These are phyloP conservation scores for Reticulascus tulasneorum DNA, from an alignment of 2,329 filamentous ascomycete genomes.

Conservation along the genomic window DNA sequence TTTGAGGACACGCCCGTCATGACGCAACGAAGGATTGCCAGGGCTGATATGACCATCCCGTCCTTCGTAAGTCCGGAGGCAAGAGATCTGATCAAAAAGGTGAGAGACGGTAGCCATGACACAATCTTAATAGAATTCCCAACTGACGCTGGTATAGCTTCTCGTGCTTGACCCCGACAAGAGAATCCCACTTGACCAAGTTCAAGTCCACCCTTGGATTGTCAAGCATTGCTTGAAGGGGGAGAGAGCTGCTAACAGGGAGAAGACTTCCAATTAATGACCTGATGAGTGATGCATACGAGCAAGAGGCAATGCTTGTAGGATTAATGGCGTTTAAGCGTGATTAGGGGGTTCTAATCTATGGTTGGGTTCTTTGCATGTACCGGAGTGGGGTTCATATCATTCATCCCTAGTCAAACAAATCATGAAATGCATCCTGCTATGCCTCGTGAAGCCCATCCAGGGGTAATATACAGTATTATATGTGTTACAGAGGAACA, in stretches of 20 bases:
- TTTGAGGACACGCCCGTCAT: slow-evolving; percentile 95
- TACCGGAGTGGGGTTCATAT: slow-evolving; percentile 15
- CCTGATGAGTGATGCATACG: slow-evolving; percentile 15
- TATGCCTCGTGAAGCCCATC: slow-evolving; percentile 7
- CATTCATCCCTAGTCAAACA: slow-evolving; percentile 6
- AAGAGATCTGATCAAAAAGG: slow-evolving; percentile 85
- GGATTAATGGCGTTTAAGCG: slow-evolving; percentile 15
- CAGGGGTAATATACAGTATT: too few species aligned
- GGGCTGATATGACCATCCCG: slow-evolving; percentile 89
- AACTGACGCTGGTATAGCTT: slow-evolving; percentile 50
- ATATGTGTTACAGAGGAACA: too few species aligned
- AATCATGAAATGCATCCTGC: slow-evolving; percentile 6
- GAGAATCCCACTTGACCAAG: slow-evolving; percentile 82
- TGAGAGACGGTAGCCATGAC: slow-evolving; percentile 34
- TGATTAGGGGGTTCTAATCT: slow-evolving; percentile 14
- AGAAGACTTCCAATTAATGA: slow-evolving; percentile 32
- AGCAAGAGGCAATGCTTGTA: slow-evolving; percentile 15
- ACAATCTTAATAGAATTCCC: background rate
- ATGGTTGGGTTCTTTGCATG: slow-evolving; percentile 21
- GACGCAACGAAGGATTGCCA: slow-evolving; percentile 85
- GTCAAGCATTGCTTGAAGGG: slow-evolving; percentile 82
- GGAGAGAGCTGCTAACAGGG: slow-evolving; percentile 48
- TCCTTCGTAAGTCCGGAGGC: slow-evolving; percentile 88
- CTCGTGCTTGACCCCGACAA: slow-evolving; percentile 93
- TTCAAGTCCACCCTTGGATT: slow-evolving; percentile 92